Evolutionary conservation across 257 asterid species (phyloP).

Genomic region (Petunia secreta): DNA sequence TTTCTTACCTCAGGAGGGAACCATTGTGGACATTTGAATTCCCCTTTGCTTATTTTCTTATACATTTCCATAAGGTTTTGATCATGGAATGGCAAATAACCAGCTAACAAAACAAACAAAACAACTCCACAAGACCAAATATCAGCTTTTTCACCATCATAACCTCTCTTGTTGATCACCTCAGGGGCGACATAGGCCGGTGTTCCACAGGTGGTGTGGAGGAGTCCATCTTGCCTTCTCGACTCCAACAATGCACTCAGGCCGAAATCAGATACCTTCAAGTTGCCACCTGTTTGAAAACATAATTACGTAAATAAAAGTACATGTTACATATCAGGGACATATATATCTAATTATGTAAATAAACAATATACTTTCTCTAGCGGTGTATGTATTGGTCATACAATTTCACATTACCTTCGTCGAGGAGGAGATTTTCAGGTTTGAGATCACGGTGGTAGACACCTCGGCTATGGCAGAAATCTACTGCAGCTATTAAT

Average conservation of each 20-base stretch:
- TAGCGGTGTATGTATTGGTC: neutral
- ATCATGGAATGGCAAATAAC: constrained; percentile 85
- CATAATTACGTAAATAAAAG: neutral
- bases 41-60: constrained; percentile 65
- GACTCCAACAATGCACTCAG: constrained; percentile 76
- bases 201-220: constrained; percentile 93
- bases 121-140: constrained; percentile 96
- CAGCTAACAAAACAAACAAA: constrained; percentile 74
- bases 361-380: neutral
- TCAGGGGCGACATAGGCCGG: constrained; percentile 98
- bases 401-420: neutral
- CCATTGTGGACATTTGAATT: constrained; percentile 86
- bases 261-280: constrained; percentile 88
- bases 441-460: constrained; percentile 95
- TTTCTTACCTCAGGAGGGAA: constrained; percentile 73
- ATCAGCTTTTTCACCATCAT: constrained; percentile 88
- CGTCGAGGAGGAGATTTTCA: constrained; percentile 84
- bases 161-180: constrained; percentile 70
- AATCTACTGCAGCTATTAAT: constrained; percentile 79
- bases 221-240: constrained; percentile 75
- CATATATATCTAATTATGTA: neutral
- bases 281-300: constrained; percentile 38
- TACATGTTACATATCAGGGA: neutral
- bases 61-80: constrained; percentile 79
- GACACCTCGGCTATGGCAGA: constrained; percentile 87